Conservation (phyloP, 129 eudicot genomes). For the Flaveria brownii region DNA sequence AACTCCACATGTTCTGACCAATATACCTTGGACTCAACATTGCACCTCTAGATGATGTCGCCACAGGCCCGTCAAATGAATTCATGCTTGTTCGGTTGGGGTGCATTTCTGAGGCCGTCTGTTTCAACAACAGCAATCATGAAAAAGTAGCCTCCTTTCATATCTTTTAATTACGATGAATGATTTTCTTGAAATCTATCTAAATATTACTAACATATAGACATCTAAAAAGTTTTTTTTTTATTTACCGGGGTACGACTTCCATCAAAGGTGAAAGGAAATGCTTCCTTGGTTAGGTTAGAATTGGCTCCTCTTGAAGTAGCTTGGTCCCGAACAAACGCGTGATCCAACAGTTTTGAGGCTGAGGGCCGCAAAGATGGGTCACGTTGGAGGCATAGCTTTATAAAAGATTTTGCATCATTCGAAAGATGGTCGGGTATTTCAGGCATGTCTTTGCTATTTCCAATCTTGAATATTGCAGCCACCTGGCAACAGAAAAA, state of each 20-base stretch:
- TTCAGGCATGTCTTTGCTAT: conserved; percentile 94
- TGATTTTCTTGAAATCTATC: background rate
- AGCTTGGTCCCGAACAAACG: conserved; percentile 79
- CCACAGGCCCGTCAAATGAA: conserved; percentile 53
- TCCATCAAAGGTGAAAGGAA: conserved; percentile 80
- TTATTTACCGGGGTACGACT: conserved; percentile 84
- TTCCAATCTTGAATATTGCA: conserved; percentile 96
- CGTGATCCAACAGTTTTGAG: conserved; percentile 61
- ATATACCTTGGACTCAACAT: conserved; percentile 69
- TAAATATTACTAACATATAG: background rate
- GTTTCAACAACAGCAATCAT: conserved; percentile 24
- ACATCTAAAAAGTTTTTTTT: background rate
- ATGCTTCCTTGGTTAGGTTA: conserved; percentile 62
- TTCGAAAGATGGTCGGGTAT: conserved; percentile 80
- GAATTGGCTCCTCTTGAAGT: conserved; percentile 57
- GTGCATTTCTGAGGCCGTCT: conserved; percentile 70
- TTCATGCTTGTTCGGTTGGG: conserved; percentile 46
- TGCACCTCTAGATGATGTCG: conserved; percentile 56
- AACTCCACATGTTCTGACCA: background rate
- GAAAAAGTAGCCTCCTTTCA: background rate
- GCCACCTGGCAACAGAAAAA: conserved; percentile 64
- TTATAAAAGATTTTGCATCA: conserved; percentile 79
- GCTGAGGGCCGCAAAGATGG: conserved; percentile 84
- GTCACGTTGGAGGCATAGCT: conserved; percentile 80
- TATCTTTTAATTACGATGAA: background rate